These are phyloP conservation scores for Hymenotorrendiella dingleyae DNA, from an alignment of 2,329 filamentous ascomycete species.

Conservation along the genomic window DNA sequence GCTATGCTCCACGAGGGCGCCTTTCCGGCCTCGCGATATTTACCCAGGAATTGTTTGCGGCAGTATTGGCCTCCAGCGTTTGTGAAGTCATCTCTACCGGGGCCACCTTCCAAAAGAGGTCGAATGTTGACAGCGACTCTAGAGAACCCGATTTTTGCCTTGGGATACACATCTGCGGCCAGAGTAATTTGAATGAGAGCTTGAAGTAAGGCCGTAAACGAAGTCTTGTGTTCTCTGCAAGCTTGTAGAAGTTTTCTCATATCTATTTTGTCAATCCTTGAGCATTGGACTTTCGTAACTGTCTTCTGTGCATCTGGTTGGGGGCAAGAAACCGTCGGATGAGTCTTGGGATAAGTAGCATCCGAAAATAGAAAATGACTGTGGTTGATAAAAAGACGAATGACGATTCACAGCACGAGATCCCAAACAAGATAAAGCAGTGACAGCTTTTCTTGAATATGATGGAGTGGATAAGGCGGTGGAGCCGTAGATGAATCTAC, in stretches of 20 bases:
- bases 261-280: conserved; percentile 6
- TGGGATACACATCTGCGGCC: conserved; percentile 12
- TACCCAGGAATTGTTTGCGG: conserved; percentile 6
- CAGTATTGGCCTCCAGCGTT: conserved; percentile 11
- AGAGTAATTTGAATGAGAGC: conserved; percentile 14
- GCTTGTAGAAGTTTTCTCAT: conserved; percentile 6
- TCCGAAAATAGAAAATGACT: conserved; percentile 16
- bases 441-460: conserved; percentile 8
- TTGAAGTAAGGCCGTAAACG: conserved; percentile 14
- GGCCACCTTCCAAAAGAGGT: conserved; percentile 4
- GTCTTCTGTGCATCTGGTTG: conserved; percentile 7
- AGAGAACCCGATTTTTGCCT: conserved; percentile 10
- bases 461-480: conserved; percentile 6
- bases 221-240: conserved; percentile 13
- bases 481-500: background rate
- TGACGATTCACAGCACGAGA: conserved; percentile 10
- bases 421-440: conserved; percentile 8
- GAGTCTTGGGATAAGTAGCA: conserved; percentile 5
- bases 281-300: conserved; percentile 1
- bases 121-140: conserved; percentile 12
- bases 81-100: conserved; percentile 7
- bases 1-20: too few relatives aligned
- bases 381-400: conserved; percentile 11
- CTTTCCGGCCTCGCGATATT: conserved; percentile 7
- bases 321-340: conserved; percentile 9